Percentiles rank a stretch among this genome's conserved stretches.
Evolutionary conservation across 2,329 filamentous ascomycete genomes (phyloP).

Genomic region (Alternaria dauci): DNA sequence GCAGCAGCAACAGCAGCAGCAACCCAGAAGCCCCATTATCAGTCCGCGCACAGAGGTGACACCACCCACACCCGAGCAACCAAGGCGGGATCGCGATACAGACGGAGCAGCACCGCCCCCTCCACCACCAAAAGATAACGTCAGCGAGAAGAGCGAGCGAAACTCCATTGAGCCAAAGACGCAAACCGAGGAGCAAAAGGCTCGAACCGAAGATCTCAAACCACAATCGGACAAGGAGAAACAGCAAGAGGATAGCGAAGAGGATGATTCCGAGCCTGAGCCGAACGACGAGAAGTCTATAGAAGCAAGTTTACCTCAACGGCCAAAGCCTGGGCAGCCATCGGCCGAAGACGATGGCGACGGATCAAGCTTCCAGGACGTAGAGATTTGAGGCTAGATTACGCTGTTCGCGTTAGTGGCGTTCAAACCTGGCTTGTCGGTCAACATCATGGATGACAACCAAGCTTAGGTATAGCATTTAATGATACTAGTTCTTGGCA

Average conservation of each 20-base stretch:
- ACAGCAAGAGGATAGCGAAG: constrained; percentile 36
- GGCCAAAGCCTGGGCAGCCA: constrained; percentile 36
- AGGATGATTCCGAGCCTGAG: constrained; percentile 32
- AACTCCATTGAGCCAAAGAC: constrained; percentile 43
- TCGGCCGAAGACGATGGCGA: constrained; percentile 44
- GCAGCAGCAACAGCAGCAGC: constrained; percentile 35
- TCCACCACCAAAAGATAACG: constrained; percentile 46
- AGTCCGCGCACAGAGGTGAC: constrained; percentile 61
- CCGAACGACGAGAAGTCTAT: constrained; percentile 34
- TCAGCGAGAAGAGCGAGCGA: constrained; percentile 31
- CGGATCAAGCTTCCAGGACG: constrained; percentile 47
- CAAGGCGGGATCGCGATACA: constrained; percentile 34
- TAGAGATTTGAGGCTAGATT: constrained; percentile 28
- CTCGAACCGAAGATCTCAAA: constrained; percentile 46
- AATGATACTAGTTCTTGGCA: constrained; percentile 6
- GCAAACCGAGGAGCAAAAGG: constrained; percentile 45
- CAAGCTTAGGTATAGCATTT: constrained; percentile 14
- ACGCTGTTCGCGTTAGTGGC: background rate
- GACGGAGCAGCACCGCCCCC: constrained; percentile 42
- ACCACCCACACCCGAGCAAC: constrained; percentile 59
- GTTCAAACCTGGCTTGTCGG: background rate
- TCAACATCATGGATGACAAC: background rate
- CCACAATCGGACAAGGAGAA: constrained; percentile 39
- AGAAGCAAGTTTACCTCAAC: constrained; percentile 41
- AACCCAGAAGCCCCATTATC: constrained; percentile 43